phyloP scores from a whole-genome alignment of 305 asterid genomes.

The Solanum hybrid region DNA sequence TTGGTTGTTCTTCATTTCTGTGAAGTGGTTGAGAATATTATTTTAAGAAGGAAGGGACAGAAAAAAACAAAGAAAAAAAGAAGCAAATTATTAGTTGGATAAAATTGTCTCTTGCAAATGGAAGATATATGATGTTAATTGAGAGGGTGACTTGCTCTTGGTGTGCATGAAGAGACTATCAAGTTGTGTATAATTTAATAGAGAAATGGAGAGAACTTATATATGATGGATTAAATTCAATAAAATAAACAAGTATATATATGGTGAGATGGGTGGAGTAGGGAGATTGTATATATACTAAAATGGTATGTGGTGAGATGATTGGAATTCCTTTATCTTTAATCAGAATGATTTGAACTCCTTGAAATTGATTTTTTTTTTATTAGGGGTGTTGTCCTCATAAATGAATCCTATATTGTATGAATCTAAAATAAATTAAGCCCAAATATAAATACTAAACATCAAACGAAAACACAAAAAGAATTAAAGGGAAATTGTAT shows the following conservation, averaged over 20 bases:
- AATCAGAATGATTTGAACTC: background rate
- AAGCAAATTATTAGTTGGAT: background rate
- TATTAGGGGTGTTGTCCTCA: background rate
- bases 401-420: background rate
- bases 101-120: background rate
- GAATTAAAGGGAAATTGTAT: background rate
- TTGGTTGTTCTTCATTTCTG: background rate
- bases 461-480: accelerated
- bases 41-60: constrained; percentile 4
- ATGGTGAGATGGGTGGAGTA: background rate
- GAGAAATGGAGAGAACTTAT: background rate
- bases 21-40: constrained; percentile 10
- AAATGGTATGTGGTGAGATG: background rate
- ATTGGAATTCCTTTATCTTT: background rate
- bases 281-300: background rate
- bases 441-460: background rate
- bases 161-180: constrained; percentile 1
- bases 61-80: background rate
- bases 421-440: background rate
- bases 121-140: background rate
- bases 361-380: background rate
- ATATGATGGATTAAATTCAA: background rate
- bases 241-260: background rate
- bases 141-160: background rate
- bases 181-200: background rate